A percentile compares a stretch with the other conserved stretches of the same genome.
phyloP scores from a whole-genome alignment of 2,329 filamentous ascomycete genomes.

The Phoma herbarum region DNA sequence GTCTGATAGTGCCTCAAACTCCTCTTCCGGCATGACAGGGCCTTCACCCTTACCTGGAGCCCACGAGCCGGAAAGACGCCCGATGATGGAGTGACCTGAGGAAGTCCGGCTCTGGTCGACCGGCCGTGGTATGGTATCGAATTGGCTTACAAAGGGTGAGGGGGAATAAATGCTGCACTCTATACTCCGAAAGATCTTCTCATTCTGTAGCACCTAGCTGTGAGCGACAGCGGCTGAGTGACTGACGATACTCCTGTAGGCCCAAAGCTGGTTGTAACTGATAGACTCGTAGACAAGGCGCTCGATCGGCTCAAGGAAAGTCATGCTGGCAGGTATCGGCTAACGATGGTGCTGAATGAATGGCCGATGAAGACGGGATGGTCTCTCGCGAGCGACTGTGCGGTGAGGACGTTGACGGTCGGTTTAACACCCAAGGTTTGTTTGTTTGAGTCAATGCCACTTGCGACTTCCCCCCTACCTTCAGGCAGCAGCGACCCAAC shows the following conservation, averaged over 20 bases:
- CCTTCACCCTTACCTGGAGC: neutral
- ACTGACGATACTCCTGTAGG: neutral
- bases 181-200: neutral
- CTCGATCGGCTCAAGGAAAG: neutral
- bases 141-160: neutral
- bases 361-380: neutral
- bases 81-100: neutral
- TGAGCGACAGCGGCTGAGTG: neutral
- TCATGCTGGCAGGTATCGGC: neutral
- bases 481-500: conserved; percentile 3
- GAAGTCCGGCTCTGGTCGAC: neutral
- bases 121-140: neutral
- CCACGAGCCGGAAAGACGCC: neutral
- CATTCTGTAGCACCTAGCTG: conserved; percentile 14
- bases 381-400: neutral
- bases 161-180: neutral
- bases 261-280: neutral
- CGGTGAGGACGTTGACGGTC: neutral
- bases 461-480: neutral
- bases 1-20: neutral
- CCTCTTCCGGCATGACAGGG: neutral
- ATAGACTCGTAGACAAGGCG: neutral
- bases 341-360: neutral
- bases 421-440: neutral
- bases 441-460: neutral